Base-by-base conservation (phyloP, 345 rosid genomes). In the Pistacia integerrima region DNA sequence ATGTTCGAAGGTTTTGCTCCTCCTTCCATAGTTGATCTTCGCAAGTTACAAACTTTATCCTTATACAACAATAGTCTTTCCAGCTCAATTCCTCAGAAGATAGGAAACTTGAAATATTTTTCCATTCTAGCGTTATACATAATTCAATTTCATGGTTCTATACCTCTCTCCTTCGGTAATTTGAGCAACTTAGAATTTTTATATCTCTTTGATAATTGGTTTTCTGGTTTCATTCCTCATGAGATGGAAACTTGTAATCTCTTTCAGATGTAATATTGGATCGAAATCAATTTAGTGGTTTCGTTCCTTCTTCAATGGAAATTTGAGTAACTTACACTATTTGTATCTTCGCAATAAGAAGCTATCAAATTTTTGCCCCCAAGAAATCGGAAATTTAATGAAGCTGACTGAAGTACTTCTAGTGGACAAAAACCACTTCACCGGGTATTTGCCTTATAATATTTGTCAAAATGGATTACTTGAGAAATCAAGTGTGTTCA, bases 101-200 rank as follows among this genome's bases (percentile, higher is more conserved):
- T 88, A 4, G 87, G 84, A 16, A 72, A 73, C 41, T 41, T 80
- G 49, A 49, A 44, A 0, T 28, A 22, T 51, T 74, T 82, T 57
- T 3, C 1, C 1, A 0, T 1, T 22, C 62, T 82, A 9, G 0
- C 8, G 11, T 70, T 82, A 14, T 0, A 22, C 10, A 9, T 0
- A 36, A 82, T 78, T 54, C 35, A 56, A 14, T 58, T 79, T 33
- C 14, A 38, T 0, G 79, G 81, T 20, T 16, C 6, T n/a, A 12
- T 56, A 11, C 33, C 74, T n/a, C 25, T 25, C 22, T 22, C 22
- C 22, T 22, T 0, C 22, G 22, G 22, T 22, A 22, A 22, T 22
- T 25, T 0, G 0, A 25, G 25, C 25, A 25, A 25, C 25, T 25
- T 25, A 25, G 25, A 25, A 25, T 25, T 25, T 25, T 25, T 25